Evolutionary conservation across 768 basidiomycete species (phyloP), one percentile per base, ranked within the genome.

Genomic region (Macrolepiota fuliginosa): DNA sequence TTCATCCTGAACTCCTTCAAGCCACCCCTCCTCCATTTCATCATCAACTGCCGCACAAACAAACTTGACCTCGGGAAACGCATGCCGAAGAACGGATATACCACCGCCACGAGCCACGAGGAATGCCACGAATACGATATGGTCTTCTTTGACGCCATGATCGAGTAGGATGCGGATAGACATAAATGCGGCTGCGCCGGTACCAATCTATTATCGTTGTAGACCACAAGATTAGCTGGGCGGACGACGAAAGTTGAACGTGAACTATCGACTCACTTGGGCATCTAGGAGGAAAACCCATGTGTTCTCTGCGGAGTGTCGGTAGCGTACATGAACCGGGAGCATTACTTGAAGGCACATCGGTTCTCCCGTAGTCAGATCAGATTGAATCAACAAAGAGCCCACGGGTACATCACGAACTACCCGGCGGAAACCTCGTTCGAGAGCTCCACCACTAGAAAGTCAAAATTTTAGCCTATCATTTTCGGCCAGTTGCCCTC

Each of bases 161-260:
- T 99, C 96, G 17, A 98, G 81, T 10, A 98, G 77, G 11, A 96
- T 84, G 29, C 96, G 90, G 63, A 99, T 92, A 0, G 95, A 90
- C 96, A 98, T 98, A 72, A 98, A 91, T 19, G 89, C 89, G 3
- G 92, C 87, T 0, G 96, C 95, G 4, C 89, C 96, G 0, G 96
- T 98, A 5, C 93, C 94, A 71, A 98, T 94, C 89, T 96, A 65
- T 17, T 37, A 47, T 13, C 19, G 17, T 17, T 19, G 19, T 6
- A 2, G 42, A 45, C 10, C 19, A n/a, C 42, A 19, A 19, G 17
- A 19, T 45, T 19, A 45, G 15, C n/a, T 19, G 4, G 17, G n/a
- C 19, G n/a, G 15, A 45, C 6, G 42, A 17, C 17, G 42, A 22
- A 9, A n/a, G 10, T n/a, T 45, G 4, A n/a, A 49, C 47, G 60